Conservation (phyloP, 2,329 filamentous ascomycete genomes). For the Ophiostoma pallidulum region DNA sequence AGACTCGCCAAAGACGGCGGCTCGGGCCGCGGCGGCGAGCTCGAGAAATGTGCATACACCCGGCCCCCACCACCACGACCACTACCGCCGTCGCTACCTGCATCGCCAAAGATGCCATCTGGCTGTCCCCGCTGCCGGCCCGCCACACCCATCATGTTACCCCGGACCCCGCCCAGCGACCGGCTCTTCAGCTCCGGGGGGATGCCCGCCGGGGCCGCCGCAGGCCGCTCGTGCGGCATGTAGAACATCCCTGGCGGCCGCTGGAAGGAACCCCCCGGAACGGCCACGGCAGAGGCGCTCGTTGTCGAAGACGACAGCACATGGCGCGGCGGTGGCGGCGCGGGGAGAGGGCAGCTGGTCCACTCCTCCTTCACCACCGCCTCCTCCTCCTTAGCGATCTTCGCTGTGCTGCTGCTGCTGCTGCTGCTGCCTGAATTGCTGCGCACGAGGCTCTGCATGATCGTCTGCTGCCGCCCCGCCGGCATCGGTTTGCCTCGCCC, state of each 20-base stretch:
- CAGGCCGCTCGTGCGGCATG: background rate
- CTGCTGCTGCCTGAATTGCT: background rate
- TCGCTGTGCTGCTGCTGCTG: no score
- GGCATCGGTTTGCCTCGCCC: no score
- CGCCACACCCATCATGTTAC: conserved; percentile 22
- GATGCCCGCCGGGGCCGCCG: conserved; percentile 18
- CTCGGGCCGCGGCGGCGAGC: conserved; percentile 34
- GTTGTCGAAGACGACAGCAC: no score
- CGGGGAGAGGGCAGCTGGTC: no score
- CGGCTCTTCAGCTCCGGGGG: conserved; percentile 28
- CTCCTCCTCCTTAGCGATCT: no score
- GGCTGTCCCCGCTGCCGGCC: background rate
- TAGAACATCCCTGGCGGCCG: conserved; percentile 8
- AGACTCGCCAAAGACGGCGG: no score
- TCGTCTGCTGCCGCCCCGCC: conserved; percentile 10
- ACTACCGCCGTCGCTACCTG: no score
- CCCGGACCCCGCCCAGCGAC: conserved; percentile 28
- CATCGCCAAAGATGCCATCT: no score
- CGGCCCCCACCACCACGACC: no score
- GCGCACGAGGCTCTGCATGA: conserved; percentile 8
- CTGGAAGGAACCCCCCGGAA: background rate
- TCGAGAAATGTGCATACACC: conserved; percentile 49
- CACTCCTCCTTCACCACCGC: no score
- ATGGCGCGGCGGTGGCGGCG: no score
- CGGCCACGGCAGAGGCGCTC: background rate